Evolutionary conservation across 768 basidiomycete species (phyloP), one percentile per base, ranked within the genome.

Genomic region (Serendipita sp.): DNA sequence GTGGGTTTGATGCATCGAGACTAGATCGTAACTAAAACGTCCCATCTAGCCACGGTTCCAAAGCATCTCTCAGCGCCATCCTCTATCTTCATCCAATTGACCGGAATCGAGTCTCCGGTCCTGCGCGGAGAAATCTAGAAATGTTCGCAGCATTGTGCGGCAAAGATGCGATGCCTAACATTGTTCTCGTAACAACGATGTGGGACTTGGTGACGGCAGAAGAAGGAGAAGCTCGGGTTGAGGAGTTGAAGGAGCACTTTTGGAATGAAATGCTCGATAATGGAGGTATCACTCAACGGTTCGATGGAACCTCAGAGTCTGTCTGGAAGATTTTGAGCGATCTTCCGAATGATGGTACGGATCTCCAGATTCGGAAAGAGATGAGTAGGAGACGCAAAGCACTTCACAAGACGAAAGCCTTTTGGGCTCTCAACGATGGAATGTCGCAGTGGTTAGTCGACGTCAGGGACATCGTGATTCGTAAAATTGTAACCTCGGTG

Each of bases 131-230:
- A 37, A 66, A 63, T 32, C 15, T 66, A 13, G 38, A 63, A 15
- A 32, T 64, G 28, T 64, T 63, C 63, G 28, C n/a, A n/a, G 35
- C 34, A 24, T 30, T 66, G 15, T 66, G 60, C 63, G 65, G 65
- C 46, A n/a, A 38, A n/a, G n/a, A 7, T 3, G 65, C 41, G 28
- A 46, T 66, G 45, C 41, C 24, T n/a, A 63, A 64, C 34, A 62
- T 66, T 38, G 32, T 66, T 30, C 30, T 66, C 28, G 44, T 44
- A 34, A 66, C 65, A n/a, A 66, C 65, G 15, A 63, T 63, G 65
- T 66, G 65, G 65, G 65, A 66, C 44, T 24, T 69, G 18, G 67
- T 71, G n/a, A 5, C 48, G 18, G 13, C 10, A 10, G n/a, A 28
- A 37, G 34, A 24, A 30, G 56, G 28, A 5, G 34, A 32, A 24